Evolutionary conservation across 495 filamentous ascomycete genomes (phyloP).

Genomic region (Cudoniella acicularis): DNA sequence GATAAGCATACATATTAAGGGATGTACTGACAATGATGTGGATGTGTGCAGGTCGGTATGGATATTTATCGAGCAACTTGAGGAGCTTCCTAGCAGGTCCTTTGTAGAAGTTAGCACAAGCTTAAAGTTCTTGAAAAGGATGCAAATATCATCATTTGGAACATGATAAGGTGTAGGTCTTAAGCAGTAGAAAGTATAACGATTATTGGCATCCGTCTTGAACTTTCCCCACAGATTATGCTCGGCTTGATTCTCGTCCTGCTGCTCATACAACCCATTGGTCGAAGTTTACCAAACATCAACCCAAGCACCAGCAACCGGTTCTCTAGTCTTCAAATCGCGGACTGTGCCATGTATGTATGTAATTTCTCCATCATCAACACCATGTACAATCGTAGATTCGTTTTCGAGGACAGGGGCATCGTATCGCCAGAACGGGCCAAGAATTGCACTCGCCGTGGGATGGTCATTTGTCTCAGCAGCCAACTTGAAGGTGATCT

Average conservation of each 20-base stretch:
- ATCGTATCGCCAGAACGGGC: conserved; percentile 84
- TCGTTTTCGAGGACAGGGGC: conserved; percentile 73
- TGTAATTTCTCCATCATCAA: conserved; percentile 56
- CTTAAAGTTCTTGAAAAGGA: conserved; percentile 24
- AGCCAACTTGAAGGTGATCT: conserved; percentile 79
- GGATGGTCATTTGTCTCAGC: conserved; percentile 63
- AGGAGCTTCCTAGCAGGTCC: conserved; percentile 67
- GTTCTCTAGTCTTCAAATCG: conserved; percentile 69
- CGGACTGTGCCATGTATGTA: conserved; percentile 72
- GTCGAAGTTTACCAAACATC: conserved; percentile 85
- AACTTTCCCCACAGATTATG: conserved; percentile 87
- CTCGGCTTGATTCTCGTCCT: conserved; percentile 72
- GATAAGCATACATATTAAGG: background rate
- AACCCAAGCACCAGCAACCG: conserved; percentile 66
- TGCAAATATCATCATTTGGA: conserved; percentile 63
- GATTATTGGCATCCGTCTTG: conserved; percentile 68
- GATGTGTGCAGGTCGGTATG: conserved; percentile 81
- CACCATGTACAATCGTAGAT: conserved; percentile 64
- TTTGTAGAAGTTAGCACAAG: conserved; percentile 1
- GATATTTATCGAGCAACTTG: conserved; percentile 69
- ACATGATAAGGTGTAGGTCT: conserved; percentile 78
- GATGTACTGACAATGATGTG: conserved; percentile 66
- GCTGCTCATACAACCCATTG: conserved; percentile 89
- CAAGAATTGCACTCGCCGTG: conserved; percentile 79
- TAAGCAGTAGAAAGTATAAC: conserved; percentile 79